A percentile compares a stretch with the other conserved stretches of the same genome.
Conservation (phyloP, 805 yeast species). For the Suhomyces xylopsoci region DNA sequence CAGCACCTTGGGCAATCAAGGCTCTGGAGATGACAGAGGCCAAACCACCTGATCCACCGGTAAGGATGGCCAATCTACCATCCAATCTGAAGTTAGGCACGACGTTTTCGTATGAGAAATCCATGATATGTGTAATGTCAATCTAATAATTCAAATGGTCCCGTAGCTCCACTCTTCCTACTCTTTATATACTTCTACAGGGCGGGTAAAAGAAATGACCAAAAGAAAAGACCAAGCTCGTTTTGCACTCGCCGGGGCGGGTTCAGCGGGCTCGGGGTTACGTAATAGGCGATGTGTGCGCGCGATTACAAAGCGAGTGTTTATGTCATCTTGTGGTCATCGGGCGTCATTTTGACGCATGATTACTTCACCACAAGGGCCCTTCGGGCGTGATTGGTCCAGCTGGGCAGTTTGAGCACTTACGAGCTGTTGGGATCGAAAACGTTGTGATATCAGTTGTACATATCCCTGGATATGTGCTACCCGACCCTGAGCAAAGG, state of each 20-base stretch:
- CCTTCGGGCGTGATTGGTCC: background rate
- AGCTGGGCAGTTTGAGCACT: background rate
- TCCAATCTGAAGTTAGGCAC: conserved; percentile 67
- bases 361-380: background rate
- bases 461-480: background rate
- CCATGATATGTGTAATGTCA: conserved; percentile 8
- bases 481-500: background rate
- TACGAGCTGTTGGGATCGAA: background rate
- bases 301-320: background rate
- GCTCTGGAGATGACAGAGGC: conserved; percentile 65
- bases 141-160: background rate
- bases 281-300: background rate
- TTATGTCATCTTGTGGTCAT: conserved; percentile 1
- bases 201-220: background rate
- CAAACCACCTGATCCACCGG: conserved; percentile 83
- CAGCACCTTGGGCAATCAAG: conserved; percentile 72
- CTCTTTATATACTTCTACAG: background rate
- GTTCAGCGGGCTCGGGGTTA: background rate
- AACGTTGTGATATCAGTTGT: background rate
- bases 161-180: background rate
- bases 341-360: background rate
- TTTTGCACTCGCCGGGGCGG: background rate
- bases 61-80: conserved; percentile 66
- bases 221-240: background rate
- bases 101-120: conserved; percentile 41